Base-by-base conservation (phyloP, 2,329 filamentous ascomycete genomes). In the Ceratocystis smalleyi region DNA sequence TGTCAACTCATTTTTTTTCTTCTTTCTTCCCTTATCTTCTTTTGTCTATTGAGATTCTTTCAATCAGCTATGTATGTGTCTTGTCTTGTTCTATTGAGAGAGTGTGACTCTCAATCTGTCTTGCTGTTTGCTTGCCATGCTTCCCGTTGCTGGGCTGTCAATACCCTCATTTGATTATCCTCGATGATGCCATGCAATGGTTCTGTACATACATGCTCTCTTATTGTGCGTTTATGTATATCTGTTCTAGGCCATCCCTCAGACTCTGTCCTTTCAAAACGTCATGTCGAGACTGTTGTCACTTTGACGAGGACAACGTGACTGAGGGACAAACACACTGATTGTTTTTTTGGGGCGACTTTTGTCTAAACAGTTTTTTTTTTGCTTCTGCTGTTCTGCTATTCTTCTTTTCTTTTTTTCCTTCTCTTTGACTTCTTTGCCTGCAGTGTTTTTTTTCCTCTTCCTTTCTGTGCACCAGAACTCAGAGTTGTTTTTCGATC, bases 11-110 rank as follows among this genome's bases (percentile, higher is more conserved):
- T 51, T 55, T 32, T 45, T 22, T 30, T 55, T 24, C 27, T 27
- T 51, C 35, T 59, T 30, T 54, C 35, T 54, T 49, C 27, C 40
- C 59, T 59, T 62, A 43, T 55, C 62, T 65, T 47, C 51, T 59
- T 40, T 59, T 43, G 51, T 62, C 55, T 49, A 61, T 61, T 61
- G 60, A 61, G 60, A 51, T 61, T 35, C 54, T 57, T 35, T 57
- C 54, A 57, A 57, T 57, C 54, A 32, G 54, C 17, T 35, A 27
- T 24, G 54, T 40, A 40, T 40, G 35, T 40, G 35, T 40, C 35
- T 40, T 57, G 54, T 32, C 54, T 35, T 35, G 54, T 57, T n/a
- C 32, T 57, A n/a, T 32, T 17, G 30, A 57, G 49, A 19, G 54
- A 32, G 54, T 35, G n/a, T 27, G 47, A 27, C 43, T 27, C 43